phyloP scores from a whole-genome alignment of 2,329 filamentous ascomycete species.

The Talaromyces sp. region DNA sequence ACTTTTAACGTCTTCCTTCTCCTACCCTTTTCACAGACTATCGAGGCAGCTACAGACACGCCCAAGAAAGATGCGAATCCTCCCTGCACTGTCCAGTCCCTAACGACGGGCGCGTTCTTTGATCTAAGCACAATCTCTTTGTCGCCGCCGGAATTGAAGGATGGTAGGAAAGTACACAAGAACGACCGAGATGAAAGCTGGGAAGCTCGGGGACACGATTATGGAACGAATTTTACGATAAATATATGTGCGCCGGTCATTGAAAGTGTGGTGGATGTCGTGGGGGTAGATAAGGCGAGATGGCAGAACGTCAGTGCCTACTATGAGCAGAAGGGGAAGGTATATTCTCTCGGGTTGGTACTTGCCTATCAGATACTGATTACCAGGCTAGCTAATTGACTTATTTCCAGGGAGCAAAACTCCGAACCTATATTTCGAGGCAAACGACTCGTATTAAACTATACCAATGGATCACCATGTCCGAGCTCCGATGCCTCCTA shows the following conservation, averaged over 20 bases:
- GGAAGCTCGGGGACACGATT: conserved; percentile 49
- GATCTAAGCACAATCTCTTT: conserved; percentile 59
- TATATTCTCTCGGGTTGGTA: conserved; percentile 47
- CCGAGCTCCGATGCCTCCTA: conserved; percentile 21
- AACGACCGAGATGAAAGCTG: conserved; percentile 45
- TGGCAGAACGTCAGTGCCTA: conserved; percentile 51
- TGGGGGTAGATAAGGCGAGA: conserved; percentile 39
- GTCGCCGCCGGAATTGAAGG: conserved; percentile 43
- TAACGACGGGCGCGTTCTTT: conserved; percentile 61
- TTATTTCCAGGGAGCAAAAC: conserved; percentile 39
- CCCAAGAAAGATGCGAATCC: conserved; percentile 40
- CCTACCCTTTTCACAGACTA: conserved; percentile 17
- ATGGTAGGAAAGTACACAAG: conserved; percentile 39
- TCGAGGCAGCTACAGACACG: conserved; percentile 6
- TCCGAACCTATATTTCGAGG: conserved; percentile 48
- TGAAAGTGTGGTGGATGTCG: conserved; percentile 46
- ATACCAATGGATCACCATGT: conserved; percentile 73
- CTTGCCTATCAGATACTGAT: neutral
- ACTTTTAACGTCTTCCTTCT: conserved; percentile 30
- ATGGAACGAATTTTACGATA: conserved; percentile 50
- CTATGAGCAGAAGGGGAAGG: conserved; percentile 43
- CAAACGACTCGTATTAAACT: conserved; percentile 68
- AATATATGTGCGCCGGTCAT: conserved; percentile 52
- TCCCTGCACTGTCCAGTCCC: conserved; percentile 61
- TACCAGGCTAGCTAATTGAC: neutral